phyloP scores from a whole-genome alignment of 176 grass and related monocot species.

The Ensete glaucum region DNA sequence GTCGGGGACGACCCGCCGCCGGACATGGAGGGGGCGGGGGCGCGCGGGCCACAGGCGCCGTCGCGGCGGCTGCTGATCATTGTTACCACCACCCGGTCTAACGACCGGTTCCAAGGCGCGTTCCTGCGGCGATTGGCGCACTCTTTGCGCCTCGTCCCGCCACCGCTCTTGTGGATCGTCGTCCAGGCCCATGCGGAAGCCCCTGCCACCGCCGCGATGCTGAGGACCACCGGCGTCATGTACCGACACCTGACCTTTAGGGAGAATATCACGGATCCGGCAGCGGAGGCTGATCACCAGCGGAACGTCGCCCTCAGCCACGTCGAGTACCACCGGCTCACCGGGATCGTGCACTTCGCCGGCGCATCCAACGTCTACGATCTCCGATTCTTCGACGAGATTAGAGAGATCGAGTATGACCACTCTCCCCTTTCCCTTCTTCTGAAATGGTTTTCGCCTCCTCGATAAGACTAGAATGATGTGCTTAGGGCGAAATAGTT shows the following conservation, averaged over 20 bases:
- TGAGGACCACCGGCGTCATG: conserved; percentile 27
- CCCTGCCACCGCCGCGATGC: conserved; percentile 7
- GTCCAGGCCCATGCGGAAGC: conserved; percentile 64
- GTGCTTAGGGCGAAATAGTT: neutral
- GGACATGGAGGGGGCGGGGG: neutral
- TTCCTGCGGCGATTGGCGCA: conserved; percentile 68
- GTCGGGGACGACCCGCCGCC: neutral
- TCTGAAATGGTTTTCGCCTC: neutral
- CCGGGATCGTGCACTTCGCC: conserved; percentile 37
- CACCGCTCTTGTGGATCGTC: conserved; percentile 88
- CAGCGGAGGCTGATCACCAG: conserved; percentile 17
- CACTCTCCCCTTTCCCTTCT: neutral
- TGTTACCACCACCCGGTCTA: conserved; percentile 17
- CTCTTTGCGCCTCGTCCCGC: conserved; percentile 54
- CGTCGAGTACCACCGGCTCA: conserved; percentile 37
- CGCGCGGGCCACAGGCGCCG: neutral
- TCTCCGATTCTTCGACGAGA: conserved; percentile 36
- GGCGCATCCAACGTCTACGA: conserved; percentile 28
- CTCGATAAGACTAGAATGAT: neutral
- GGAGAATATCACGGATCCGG: conserved; percentile 17
- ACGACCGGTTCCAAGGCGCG: conserved; percentile 23
- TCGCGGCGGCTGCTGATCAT: conserved; percentile 5
- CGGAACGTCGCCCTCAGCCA: conserved; percentile 37
- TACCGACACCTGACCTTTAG: conserved; percentile 29
- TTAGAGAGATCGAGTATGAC: conserved; percentile 37